Percentiles rank a stretch among this genome's conserved stretches.
phyloP scores from a whole-genome alignment of 495 filamentous ascomycete species.

The Neurospora hispaniola region DNA sequence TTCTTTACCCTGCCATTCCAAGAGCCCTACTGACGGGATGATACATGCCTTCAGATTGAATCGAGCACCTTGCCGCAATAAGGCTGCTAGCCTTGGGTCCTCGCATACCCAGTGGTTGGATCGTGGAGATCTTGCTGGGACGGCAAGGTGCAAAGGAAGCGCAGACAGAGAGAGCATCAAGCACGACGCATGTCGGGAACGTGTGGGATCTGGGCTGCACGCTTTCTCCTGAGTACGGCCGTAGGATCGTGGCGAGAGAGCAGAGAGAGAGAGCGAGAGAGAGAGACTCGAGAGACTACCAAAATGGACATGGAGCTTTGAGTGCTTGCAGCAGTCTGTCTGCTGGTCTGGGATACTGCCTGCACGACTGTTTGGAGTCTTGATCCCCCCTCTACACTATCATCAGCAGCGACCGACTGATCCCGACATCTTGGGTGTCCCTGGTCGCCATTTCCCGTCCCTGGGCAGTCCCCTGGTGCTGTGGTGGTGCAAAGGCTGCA shows the following conservation, averaged over 20 bases:
- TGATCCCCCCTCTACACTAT: neutral
- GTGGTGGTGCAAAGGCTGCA: neutral
- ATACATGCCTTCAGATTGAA: conserved; percentile 1
- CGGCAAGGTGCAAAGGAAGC: neutral
- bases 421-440: neutral
- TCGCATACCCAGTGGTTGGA: neutral
- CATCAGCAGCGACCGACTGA: neutral
- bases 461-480: neutral
- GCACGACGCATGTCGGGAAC: neutral
- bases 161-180: neutral
- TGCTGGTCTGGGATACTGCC: neutral
- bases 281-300: neutral
- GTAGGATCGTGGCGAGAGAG: neutral
- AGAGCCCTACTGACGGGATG: conserved; percentile 5
- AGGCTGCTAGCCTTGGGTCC: neutral
- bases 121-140: neutral
- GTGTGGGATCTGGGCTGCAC: neutral
- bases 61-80: conserved; percentile 1
- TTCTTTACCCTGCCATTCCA: neutral
- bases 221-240: neutral
- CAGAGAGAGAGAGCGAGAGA: neutral
- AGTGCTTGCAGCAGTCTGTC: neutral
- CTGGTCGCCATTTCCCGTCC: neutral
- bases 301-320: neutral
- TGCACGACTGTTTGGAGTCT: neutral